These are phyloP conservation scores for Sungouiella blattae DNA, from an alignment of 805 yeast genomes.

Conservation along the genomic window DNA sequence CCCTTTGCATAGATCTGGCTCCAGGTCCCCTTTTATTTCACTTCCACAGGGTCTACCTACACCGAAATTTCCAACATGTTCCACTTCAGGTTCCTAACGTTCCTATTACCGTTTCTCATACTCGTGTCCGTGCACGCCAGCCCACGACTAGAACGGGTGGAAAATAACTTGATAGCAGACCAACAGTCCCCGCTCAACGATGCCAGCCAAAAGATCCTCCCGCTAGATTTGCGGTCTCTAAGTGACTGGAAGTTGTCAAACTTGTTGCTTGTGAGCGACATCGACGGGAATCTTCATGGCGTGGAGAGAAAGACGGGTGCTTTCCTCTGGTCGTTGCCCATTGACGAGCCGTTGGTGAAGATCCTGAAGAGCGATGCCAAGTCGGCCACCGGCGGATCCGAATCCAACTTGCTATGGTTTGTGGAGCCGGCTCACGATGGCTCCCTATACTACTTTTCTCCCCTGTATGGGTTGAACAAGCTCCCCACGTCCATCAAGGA, in stretches of 20 bases:
- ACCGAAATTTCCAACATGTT: no score
- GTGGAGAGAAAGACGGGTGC: constrained; percentile 72
- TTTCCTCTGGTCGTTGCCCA: constrained; percentile 69
- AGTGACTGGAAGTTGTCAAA: constrained; percentile 52
- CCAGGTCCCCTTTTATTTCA: no score
- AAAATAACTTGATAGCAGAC: neutral
- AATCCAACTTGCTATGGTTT: constrained; percentile 59
- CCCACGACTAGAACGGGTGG: neutral
- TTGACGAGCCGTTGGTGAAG: constrained; percentile 60
- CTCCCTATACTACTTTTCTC: constrained; percentile 72
- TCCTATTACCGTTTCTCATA: neutral
- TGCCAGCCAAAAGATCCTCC: constrained; percentile 17
- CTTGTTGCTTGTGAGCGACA: constrained; percentile 66
- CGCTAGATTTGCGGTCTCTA: constrained; percentile 38
- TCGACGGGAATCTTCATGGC: constrained; percentile 86
- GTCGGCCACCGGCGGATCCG: constrained; percentile 9
- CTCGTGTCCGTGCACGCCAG: neutral
- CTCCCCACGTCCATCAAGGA: constrained; percentile 78
- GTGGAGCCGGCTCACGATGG: constrained; percentile 92
- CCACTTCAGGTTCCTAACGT: no score
- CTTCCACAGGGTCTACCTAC: no score
- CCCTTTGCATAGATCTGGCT: no score
- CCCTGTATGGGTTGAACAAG: constrained; percentile 69
- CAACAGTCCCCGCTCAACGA: neutral
- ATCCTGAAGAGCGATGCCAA: constrained; percentile 25